These are phyloP conservation scores for Hypsizygus ulmarius DNA, from an alignment of 1,284 basidiomycete genomes.

Conservation along the genomic window DNA sequence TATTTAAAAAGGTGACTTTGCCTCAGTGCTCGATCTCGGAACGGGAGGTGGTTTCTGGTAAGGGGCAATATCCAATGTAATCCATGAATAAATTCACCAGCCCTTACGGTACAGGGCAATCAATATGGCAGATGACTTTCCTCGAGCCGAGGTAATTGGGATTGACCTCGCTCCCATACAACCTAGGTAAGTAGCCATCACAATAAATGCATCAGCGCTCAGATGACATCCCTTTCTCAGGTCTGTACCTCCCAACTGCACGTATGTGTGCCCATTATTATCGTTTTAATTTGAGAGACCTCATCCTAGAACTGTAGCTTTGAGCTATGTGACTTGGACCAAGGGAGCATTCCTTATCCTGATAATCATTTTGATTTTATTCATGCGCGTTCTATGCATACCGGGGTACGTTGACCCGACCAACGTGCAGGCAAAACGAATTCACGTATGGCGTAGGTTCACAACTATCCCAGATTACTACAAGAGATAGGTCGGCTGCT, in stretches of 20 bases:
- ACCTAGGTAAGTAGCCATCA: constrained; percentile 47
- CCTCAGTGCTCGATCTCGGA: constrained; percentile 59
- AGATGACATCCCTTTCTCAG: constrained; percentile 32
- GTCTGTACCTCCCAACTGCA: constrained; percentile 64
- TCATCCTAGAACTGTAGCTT: constrained; percentile 40
- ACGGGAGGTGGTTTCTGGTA: constrained; percentile 63
- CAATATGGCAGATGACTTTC: constrained; percentile 68
- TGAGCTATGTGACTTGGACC: constrained; percentile 64
- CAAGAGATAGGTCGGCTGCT: constrained; percentile 60
- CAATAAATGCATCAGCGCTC: constrained; percentile 11
- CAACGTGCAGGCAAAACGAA: constrained; percentile 4
- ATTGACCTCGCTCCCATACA: constrained; percentile 70
- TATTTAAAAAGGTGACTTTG: constrained; percentile 17
- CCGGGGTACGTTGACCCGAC: constrained; percentile 43
- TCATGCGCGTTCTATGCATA: constrained; percentile 63
- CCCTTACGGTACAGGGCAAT: constrained; percentile 45
- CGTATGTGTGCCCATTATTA: constrained; percentile 38
- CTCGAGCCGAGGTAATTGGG: constrained; percentile 60
- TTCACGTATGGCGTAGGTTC: constrained; percentile 41
- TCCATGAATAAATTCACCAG: constrained; percentile 2
- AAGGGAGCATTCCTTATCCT: constrained; percentile 56
- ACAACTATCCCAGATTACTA: constrained; percentile 56
- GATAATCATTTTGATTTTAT: constrained; percentile 61
- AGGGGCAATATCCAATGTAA: constrained; percentile 16
- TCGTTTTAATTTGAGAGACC: constrained; percentile 1